Evolutionary conservation across 192 early-diverging fungal genomes (phyloP), one percentile per base, ranked within the genome.

Genomic region (Nowakowskiella sp.): DNA sequence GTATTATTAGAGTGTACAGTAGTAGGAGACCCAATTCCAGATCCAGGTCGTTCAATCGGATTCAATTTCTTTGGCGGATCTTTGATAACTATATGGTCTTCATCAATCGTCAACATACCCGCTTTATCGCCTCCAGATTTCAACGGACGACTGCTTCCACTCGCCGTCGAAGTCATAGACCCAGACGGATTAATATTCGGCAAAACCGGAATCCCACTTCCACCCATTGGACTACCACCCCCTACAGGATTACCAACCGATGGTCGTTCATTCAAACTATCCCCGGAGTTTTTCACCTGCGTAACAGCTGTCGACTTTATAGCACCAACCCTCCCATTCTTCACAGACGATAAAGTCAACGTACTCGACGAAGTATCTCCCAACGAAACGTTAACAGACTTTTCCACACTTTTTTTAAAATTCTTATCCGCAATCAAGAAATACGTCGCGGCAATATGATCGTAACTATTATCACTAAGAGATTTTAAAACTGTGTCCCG

Each of bases 381-480:
- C 65, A 1, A 64, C 58, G 13, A 57, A 31, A 30, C 56, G 28
- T 16, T 76, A 54, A 21, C 21, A 45, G n/a, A 22, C 45, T 25
- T 47, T 49, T 2, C 45, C 10, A 22, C 42, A 47, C 67, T 76
- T 28, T 61, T 48, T 47, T 64, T 45, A 45, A 68, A 69, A 33
- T 55, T 48, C 26, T 67, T 57, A 57, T 80, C 78, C 9, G 77
- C 77, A 24, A 73, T 67, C 48, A 80, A 48, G 51, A 63, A 80
- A 54, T 72, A 80, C 6, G 78, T 76, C 13, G 78, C 78, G 13
- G 76, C 53, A 31, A 78, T 57, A 29, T 71, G 70, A 56, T 80
- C 78, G 50, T 80, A 80, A 0, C 44, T 62, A 26, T 56, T 60
- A 39, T 80, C 78, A 4, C 61, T 65, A 1, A 80, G 49, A 24